phyloP scores from a whole-genome alignment of 306 rosid genomes.

The Dicorynia guianensis region DNA sequence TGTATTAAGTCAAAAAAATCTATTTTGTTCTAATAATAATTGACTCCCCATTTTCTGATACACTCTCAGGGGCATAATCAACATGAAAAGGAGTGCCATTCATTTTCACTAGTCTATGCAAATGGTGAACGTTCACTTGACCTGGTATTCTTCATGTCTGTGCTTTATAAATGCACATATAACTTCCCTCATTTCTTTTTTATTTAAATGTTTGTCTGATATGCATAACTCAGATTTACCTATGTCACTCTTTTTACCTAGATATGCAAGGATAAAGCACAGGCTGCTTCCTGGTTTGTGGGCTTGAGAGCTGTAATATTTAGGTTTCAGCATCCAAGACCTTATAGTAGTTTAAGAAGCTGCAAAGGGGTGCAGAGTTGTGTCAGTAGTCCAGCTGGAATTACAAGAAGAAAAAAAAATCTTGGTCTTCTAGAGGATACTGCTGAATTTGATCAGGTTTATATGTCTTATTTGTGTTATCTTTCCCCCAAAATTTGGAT shows the following conservation, averaged over 20 bases:
- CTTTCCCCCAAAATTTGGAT: neutral
- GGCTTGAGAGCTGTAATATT: constrained; percentile 78
- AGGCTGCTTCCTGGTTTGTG: constrained; percentile 80
- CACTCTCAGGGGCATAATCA: constrained; percentile 64
- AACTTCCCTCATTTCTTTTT: constrained; percentile 20
- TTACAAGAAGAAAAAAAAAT: constrained; percentile 74
- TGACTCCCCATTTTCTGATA: constrained; percentile 57
- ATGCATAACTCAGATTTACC: constrained; percentile 28
- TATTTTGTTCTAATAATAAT: constrained; percentile 42
- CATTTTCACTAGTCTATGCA: constrained; percentile 75
- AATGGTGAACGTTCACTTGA: constrained; percentile 81
- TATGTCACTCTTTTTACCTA: constrained; percentile 37
- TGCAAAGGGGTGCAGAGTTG: constrained; percentile 80
- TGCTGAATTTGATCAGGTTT: constrained; percentile 75
- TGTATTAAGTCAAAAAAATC: constrained; percentile 12
- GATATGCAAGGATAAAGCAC: constrained; percentile 86
- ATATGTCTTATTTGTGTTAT: neutral
- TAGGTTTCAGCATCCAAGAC: constrained; percentile 54
- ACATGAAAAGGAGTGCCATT: constrained; percentile 66
- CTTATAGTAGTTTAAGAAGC: constrained; percentile 61
- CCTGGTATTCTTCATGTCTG: constrained; percentile 59
- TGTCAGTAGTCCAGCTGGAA: constrained; percentile 84
- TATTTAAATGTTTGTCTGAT: too few species aligned
- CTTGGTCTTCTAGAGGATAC: constrained; percentile 79
- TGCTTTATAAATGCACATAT: constrained; percentile 3